These are phyloP conservation scores for Paraglomus occultum DNA, from an alignment of 192 early-diverging fungal genomes.

Conservation along the genomic window DNA sequence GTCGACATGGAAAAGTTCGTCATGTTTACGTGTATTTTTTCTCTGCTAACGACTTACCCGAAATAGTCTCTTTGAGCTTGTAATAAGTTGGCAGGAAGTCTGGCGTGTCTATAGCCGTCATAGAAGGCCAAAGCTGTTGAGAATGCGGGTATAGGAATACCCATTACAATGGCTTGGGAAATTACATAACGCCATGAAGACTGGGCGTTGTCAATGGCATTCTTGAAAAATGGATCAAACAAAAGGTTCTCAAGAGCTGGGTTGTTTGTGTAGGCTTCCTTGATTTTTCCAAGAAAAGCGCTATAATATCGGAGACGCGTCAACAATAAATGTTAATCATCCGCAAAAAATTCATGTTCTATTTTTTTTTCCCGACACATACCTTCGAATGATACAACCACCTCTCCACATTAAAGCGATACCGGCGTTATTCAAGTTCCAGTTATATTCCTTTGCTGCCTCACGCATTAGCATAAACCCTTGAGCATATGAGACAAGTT, in stretches of 20 bases:
- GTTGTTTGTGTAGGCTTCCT: conserved; percentile 87
- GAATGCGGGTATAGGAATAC: conserved; percentile 88
- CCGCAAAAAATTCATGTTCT: background rate
- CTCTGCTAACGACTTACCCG: conserved; percentile 49
- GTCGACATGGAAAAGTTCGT: background rate
- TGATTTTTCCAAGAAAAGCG: conserved; percentile 97
- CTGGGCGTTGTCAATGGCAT: conserved; percentile 81
- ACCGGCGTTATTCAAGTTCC: conserved; percentile 96
- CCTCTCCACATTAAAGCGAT: conserved; percentile 99
- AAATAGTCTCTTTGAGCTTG: conserved; percentile 99
- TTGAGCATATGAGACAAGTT: conserved; percentile 98
- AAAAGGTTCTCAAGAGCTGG: conserved; percentile 86
- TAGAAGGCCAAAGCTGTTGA: conserved; percentile 94
- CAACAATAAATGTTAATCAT: background rate
- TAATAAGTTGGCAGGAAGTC: conserved; percentile 91
- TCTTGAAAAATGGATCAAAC: conserved; percentile 96
- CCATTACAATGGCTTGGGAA: conserved; percentile 72
- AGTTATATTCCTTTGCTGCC: conserved; percentile 86
- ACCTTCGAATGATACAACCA: conserved; percentile 93
- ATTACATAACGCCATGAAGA: conserved; percentile 88
- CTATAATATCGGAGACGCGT: conserved; percentile 32
- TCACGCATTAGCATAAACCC: conserved; percentile 99
- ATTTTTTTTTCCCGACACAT: background rate
- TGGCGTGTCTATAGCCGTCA: conserved; percentile 92
- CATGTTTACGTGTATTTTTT: too few species aligned